phyloP scores from a whole-genome alignment of 371 early-diverging fungal species.

The Zancudomyces culisetae region DNA sequence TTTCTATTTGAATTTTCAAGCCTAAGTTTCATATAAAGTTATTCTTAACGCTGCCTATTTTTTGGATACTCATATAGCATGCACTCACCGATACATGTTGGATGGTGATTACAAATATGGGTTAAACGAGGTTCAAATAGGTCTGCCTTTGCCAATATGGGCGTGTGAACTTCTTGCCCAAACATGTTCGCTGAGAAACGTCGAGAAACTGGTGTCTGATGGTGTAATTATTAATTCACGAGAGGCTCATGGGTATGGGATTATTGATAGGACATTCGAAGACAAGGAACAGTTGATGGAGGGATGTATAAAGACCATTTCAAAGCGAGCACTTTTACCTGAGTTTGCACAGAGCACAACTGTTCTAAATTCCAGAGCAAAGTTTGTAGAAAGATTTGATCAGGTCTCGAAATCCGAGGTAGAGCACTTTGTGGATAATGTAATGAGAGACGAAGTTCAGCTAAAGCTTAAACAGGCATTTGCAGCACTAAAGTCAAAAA shows the following conservation, averaged over 20 bases:
- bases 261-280: conserved; percentile 25
- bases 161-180: conserved; percentile 23
- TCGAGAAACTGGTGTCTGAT: conserved; percentile 20
- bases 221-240: conserved; percentile 18
- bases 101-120: conserved; percentile 9
- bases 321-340: conserved; percentile 3
- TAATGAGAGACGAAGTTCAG: conserved; percentile 10
- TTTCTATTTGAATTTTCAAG: too few relatives aligned
- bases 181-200: conserved; percentile 16
- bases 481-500: conserved; percentile 5
- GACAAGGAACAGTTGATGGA: conserved; percentile 9
- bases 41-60: neutral
- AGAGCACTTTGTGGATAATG: conserved; percentile 6
- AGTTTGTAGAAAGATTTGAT: conserved; percentile 11
- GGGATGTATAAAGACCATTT: conserved; percentile 1
- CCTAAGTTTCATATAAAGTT: too few relatives aligned
- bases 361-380: conserved; percentile 5
- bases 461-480: conserved; percentile 5
- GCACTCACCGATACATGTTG: conserved; percentile 15
- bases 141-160: conserved; percentile 27
- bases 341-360: conserved; percentile 11
- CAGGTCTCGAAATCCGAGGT: conserved; percentile 6
- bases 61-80: conserved; percentile 9
- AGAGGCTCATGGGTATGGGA: conserved; percentile 17
- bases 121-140: conserved; percentile 28